Conservation (phyloP, 2,329 filamentous ascomycete species). For the Alternaria sp. region DNA sequence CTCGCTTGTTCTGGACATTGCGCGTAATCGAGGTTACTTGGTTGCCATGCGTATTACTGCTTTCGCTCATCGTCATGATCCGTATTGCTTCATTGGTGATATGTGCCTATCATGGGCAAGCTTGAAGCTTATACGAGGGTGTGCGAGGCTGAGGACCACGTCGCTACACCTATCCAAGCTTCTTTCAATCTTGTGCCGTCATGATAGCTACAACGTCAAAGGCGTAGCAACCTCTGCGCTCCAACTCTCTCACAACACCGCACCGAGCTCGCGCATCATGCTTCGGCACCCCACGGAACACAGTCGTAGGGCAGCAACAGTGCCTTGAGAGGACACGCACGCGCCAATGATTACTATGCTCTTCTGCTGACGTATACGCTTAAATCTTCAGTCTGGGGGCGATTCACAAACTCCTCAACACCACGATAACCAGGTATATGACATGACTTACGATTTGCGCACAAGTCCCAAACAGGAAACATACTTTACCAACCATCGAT, state of each 20-base stretch:
- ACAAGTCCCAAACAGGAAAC: conserved; percentile 9
- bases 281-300: conserved; percentile 4
- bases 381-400: neutral
- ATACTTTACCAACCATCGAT: conserved; percentile 2
- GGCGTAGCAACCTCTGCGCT: neutral
- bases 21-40: conserved; percentile 10
- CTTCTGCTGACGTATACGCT: neutral
- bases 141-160: neutral
- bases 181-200: too few relatives aligned
- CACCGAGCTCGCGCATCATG: neutral
- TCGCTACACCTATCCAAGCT: too few relatives aligned
- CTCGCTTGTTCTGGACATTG: neutral
- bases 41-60: conserved; percentile 2
- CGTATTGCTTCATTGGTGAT: neutral
- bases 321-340: neutral
- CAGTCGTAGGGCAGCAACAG: neutral
- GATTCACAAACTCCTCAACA: neutral
- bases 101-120: neutral
- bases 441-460: neutral
- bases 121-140: neutral
- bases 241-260: neutral
- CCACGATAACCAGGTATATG: neutral
- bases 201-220: neutral
- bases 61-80: neutral
- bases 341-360: neutral